Evolutionary conservation across 257 asterid species (phyloP), one percentile per base, ranked within the genome.

Genomic region (Craterostigma plantagineum): DNA sequence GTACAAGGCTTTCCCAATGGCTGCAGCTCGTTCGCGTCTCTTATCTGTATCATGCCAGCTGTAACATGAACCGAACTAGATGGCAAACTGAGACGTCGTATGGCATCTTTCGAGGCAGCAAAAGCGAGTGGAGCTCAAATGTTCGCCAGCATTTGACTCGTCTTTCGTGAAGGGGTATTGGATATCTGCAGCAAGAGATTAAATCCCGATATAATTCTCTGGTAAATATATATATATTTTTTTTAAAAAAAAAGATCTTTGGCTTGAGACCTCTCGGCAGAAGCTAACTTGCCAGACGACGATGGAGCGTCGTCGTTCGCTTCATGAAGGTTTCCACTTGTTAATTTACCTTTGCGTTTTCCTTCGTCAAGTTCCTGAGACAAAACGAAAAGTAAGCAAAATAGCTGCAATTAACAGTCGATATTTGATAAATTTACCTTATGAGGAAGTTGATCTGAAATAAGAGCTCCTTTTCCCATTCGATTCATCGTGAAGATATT

Each of bases 41-140:
- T 53, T 48, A 52, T 70, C 11, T 57, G 81, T 23, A 90, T 63
- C 76, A 83, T 59, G 71, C 95, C 94, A 7, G 90, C 92, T 4
- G 93, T 77, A 17, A 90, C 53, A 35, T 68, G 82, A 1, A 52
- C 73, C 0, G 92, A 62, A 38, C 76, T 71, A 23, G 30, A 23
- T 49, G 92, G 67, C 53, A 93, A 61, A 63, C 48, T 57, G 66
- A 76, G 66, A 30, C 48, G 78, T 14, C 46, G 73, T 50, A 65
- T 42, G 0, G 70, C 67, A 35, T 63, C 69, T 54, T 90, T 77
- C 11, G 84, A 54, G 42, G 91, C 56, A 42, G 99, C 94, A 61
- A 77, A 55, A 48, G 99, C 96, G 5, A 94, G 79, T 17, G 96
- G 91, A 48, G 96, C 92, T 10, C 67, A 76, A 61, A 77, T 58